A percentile compares a stretch with the other conserved stretches of the same genome.
phyloP scores from a whole-genome alignment of 495 filamentous ascomycete genomes.

The Neurospora tetrasperma region DNA sequence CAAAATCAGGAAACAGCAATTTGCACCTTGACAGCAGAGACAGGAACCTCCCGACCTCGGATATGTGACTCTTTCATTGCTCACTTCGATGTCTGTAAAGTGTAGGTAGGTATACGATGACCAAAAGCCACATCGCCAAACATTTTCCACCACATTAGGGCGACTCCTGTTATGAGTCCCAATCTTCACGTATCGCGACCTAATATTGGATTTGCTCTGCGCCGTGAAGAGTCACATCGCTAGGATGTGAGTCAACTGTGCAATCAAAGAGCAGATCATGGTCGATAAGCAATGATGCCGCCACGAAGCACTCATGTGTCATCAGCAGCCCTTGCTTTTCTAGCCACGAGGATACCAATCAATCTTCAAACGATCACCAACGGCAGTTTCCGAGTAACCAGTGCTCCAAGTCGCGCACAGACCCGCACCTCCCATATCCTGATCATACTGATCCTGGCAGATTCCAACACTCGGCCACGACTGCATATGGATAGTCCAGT shows the following conservation, averaged over 20 bases:
- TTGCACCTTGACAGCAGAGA: background rate
- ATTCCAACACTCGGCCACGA: background rate
- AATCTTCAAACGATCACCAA: background rate
- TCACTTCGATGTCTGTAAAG: background rate
- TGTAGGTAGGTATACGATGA: background rate
- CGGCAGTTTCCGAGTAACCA: background rate
- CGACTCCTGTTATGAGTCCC: background rate
- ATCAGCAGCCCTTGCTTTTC: background rate
- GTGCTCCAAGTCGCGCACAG: background rate
- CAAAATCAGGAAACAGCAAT: background rate
- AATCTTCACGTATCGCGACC: background rate
- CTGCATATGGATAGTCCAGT: background rate
- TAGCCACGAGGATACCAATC: background rate
- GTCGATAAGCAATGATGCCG: background rate
- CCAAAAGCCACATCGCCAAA: background rate
- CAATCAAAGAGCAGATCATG: background rate
- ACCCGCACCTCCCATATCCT: background rate
- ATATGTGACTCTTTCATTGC: background rate
- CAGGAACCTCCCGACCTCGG: background rate
- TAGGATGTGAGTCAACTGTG: background rate
- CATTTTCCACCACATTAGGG: background rate
- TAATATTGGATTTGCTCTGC: background rate
- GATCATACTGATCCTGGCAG: background rate
- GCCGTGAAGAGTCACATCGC: background rate
- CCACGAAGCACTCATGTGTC: background rate